Evolutionary conservation across 768 basidiomycete species (phyloP).

Genomic region (Leccinum disarticulatum): DNA sequence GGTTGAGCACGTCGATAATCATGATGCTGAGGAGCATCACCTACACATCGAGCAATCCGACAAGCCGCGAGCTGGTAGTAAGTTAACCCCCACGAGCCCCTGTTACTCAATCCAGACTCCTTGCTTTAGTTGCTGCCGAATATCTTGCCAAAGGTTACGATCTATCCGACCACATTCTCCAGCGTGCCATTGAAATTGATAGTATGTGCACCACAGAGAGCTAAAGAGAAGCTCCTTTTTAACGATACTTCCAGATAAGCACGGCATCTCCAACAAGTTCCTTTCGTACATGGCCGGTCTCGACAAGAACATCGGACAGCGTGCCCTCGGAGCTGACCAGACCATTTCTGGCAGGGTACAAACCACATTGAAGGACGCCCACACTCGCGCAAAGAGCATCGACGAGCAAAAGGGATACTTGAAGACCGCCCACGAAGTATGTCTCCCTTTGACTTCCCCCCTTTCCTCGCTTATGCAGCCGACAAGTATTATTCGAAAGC

Average conservation of each 20-base stretch:
- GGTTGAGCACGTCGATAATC: conserved; percentile 54
- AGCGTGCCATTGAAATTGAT: conserved; percentile 80
- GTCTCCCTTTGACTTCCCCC: conserved; percentile 5
- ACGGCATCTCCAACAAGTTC: conserved; percentile 89
- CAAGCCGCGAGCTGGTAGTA: conserved; percentile 88
- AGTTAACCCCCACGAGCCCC: conserved; percentile 22
- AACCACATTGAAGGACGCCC: conserved; percentile 59
- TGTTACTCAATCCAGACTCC: background rate
- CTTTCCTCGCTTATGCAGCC: conserved; percentile 1
- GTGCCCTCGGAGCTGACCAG: conserved; percentile 75
- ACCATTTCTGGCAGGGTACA: conserved; percentile 77
- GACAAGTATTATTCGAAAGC: conserved; percentile 78
- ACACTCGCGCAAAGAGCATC: conserved; percentile 66
- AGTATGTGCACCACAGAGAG: conserved; percentile 36
- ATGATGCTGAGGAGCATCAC: conserved; percentile 39
- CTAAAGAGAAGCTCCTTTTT: background rate
- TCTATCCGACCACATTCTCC: conserved; percentile 75
- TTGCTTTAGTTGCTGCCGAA: conserved; percentile 76
- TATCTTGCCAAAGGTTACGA: conserved; percentile 89
- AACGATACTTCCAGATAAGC: conserved; percentile 47
- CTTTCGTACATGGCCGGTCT: conserved; percentile 72
- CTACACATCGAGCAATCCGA: conserved; percentile 72
- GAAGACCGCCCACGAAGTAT: conserved; percentile 67
- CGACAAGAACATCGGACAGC: conserved; percentile 68
- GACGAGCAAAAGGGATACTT: conserved; percentile 81